These are phyloP conservation scores for Scleromitrula shiraiana DNA, from an alignment of 2,329 filamentous ascomycete species.

Conservation along the genomic window DNA sequence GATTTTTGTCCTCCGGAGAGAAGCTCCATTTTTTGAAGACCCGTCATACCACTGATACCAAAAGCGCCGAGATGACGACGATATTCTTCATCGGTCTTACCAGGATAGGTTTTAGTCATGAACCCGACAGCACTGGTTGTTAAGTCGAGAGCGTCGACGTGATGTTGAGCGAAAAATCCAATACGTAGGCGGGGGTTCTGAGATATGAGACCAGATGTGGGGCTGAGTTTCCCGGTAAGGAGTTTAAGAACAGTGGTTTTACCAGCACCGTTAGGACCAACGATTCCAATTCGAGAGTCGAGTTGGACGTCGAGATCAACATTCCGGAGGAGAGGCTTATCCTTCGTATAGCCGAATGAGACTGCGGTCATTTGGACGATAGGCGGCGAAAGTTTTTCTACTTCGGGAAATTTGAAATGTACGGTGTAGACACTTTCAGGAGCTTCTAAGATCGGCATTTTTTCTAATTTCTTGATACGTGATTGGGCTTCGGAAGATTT, in stretches of 20 bases:
- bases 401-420: slow-evolving; percentile 93
- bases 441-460: slow-evolving; percentile 84
- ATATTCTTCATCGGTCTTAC: slow-evolving; percentile 92
- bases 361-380: slow-evolving; percentile 97
- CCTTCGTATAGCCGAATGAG: slow-evolving; percentile 76
- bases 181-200: slow-evolving; percentile 82
- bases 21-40: slow-evolving; percentile 89
- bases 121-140: slow-evolving; percentile 85
- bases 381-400: slow-evolving; percentile 93
- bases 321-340: slow-evolving; percentile 71
- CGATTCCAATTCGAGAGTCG: slow-evolving; percentile 95
- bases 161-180: slow-evolving; percentile 97
- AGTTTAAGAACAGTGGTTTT: slow-evolving; percentile 98
- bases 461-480: slow-evolving; percentile 97
- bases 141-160: slow-evolving; percentile 91
- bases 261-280: slow-evolving; percentile 97
- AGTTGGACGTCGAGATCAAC: slow-evolving; percentile 96
- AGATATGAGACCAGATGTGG: slow-evolving; percentile 74
- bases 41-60: slow-evolving; percentile 87
- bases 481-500: slow-evolving; percentile 98
- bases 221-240: slow-evolving; percentile 77
- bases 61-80: slow-evolving; percentile 87
- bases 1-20: slow-evolving; percentile 97
- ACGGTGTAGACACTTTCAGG: slow-evolving; percentile 94
- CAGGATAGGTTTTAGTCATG: slow-evolving; percentile 89